These are phyloP conservation scores for Mimosa pudica DNA, from an alignment of 306 rosid species.

Conservation along the genomic window DNA sequence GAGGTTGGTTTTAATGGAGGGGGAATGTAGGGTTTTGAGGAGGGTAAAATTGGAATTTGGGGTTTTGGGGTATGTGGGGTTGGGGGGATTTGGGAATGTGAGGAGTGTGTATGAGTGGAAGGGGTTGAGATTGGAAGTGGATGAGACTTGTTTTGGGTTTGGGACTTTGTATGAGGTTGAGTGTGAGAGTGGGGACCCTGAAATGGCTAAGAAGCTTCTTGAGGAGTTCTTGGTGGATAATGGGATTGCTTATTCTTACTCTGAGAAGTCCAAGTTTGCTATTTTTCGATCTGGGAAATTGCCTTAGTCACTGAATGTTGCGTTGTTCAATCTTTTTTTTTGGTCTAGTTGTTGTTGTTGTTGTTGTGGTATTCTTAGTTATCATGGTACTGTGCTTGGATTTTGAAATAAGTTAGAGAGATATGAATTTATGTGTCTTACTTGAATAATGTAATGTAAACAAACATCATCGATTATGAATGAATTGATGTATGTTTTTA, in stretches of 20 bases:
- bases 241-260: constrained; percentile 62
- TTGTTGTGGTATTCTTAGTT: no score
- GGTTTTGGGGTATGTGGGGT: constrained; percentile 53
- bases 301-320: constrained; percentile 27
- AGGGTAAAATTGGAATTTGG: constrained; percentile 83
- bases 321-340: no score
- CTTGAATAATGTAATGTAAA: no score
- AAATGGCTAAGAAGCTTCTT: constrained; percentile 59
- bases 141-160: constrained; percentile 71
- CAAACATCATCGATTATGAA: no score
- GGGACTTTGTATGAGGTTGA: constrained; percentile 85
- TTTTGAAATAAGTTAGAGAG: no score
- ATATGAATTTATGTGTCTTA: no score
- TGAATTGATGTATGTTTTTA: no score
- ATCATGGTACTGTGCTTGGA: no score
- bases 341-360: no score
- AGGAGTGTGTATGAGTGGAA: constrained; percentile 87
- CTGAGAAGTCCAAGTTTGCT: constrained; percentile 65
- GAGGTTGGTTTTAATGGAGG: constrained; percentile 53
- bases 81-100: constrained; percentile 83
- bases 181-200: constrained; percentile 82
- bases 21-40: constrained; percentile 64
- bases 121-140: constrained; percentile 88
- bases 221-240: constrained; percentile 77
- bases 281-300: constrained; percentile 56